A percentile compares a stretch with the other conserved stretches of the same genome.
These are phyloP conservation scores for Aureobasidium zeae DNA, from an alignment of 2,329 filamentous ascomycete genomes.

Conservation along the genomic window DNA sequence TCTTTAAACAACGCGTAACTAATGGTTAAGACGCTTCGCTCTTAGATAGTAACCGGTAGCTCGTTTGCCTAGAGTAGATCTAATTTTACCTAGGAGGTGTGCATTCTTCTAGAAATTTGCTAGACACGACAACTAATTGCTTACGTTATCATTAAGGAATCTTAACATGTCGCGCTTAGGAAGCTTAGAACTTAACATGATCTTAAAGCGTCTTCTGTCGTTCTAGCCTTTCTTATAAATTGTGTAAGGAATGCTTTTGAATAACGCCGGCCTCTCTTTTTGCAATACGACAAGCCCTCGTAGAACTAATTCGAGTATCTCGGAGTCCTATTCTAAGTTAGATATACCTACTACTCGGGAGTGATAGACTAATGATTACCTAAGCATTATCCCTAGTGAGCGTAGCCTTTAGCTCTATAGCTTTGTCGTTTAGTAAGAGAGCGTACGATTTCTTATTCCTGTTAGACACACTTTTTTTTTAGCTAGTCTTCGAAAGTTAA, in stretches of 20 bases:
- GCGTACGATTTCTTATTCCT: too few species aligned
- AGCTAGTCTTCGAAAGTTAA: too few species aligned
- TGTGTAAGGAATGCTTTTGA: constrained; percentile 1
- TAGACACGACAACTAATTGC: background rate
- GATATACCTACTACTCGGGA: too few species aligned
- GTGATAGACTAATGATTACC: too few species aligned
- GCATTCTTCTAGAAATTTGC: background rate
- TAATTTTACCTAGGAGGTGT: background rate
- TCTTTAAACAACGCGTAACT: constrained; percentile 5
- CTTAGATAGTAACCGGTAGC: background rate
- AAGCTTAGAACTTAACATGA: background rate
- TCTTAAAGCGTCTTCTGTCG: constrained; percentile 1
- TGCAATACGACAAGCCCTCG: too few species aligned
- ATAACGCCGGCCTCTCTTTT: background rate
- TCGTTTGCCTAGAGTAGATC: background rate
- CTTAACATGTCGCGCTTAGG: background rate
- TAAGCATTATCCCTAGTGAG: too few species aligned
- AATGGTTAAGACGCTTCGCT: constrained; percentile 1
- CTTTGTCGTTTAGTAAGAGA: too few species aligned
- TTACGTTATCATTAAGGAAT: background rate
- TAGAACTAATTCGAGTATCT: too few species aligned
- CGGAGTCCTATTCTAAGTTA: too few species aligned
- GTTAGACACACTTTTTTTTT: too few species aligned
- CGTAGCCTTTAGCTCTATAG: too few species aligned
- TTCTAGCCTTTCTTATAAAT: background rate